These are phyloP conservation scores for Penicillium paxilli DNA, from an alignment of 495 filamentous ascomycete species.

Conservation along the genomic window DNA sequence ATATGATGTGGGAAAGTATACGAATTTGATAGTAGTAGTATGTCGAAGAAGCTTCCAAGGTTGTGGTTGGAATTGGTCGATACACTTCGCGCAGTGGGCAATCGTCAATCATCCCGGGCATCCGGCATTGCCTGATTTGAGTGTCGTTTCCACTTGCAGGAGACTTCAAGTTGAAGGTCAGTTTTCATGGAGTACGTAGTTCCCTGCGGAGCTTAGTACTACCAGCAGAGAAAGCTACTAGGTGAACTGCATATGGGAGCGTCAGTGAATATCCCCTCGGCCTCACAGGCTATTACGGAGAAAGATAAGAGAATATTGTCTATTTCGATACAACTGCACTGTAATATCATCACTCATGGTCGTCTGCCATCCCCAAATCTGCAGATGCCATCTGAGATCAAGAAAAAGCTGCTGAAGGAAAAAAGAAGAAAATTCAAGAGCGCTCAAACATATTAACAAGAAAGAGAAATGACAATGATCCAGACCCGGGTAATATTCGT, in stretches of 20 bases:
- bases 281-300: neutral
- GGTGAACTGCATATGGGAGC: neutral
- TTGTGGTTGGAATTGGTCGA: too few relatives aligned
- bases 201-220: too few relatives aligned
- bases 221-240: too few relatives aligned
- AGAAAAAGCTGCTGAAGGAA: neutral
- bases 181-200: too few relatives aligned
- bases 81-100: too few relatives aligned
- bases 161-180: too few relatives aligned
- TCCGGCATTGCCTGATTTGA: too few relatives aligned
- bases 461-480: slow-evolving; percentile 4
- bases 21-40: too few relatives aligned
- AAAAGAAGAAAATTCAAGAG: neutral
- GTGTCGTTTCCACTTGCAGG: too few relatives aligned
- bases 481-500: neutral
- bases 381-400: slow-evolving; percentile 2
- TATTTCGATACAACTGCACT: slow-evolving; percentile 10
- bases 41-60: too few relatives aligned
- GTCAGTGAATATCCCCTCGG: neutral
- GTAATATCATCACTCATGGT: slow-evolving; percentile 13
- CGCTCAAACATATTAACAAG: slow-evolving; percentile 14
- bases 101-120: too few relatives aligned
- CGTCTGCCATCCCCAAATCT: slow-evolving; percentile 8
- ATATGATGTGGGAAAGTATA: too few relatives aligned
- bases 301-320: neutral